Base-by-base conservation (phyloP, 306 rosid species). In the Cicer chorassanicum region DNA sequence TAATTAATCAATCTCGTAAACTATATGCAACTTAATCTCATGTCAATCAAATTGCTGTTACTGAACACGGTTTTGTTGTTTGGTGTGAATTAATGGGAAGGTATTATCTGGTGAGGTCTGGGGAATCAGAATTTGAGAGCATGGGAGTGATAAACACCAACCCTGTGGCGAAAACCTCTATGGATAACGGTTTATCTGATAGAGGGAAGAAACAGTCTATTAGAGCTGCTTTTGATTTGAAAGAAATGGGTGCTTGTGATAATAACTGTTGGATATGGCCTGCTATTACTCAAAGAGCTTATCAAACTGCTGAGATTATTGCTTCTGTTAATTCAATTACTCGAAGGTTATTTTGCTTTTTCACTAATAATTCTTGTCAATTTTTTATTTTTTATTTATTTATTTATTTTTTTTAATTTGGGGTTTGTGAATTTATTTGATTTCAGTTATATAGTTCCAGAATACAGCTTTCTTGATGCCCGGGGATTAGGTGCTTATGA, bases 281-380 rank as follows among this genome's bases (percentile, higher is more conserved):
- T 80, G 94, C 96, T 38, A 94, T 94, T 4, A 94, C 98, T 73
- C 98, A 91, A 80, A 87, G 97, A 81, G 98, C 97, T 86, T 94
- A 94, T 70, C 93, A 91, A 59, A 81, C 97, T 9, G 98, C 98
- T 10, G 98, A 94, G 86, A 90, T 91, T 46, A 91, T 94, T 67
- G 97, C 97, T 36, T 81, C 93, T 3, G 84, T 90, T 67, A 91
- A 91, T 74, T 89, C 82, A n/a, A 80, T 94, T 78, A 82, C 66
- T 61, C 87, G 97, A 81, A 93, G 97, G 97, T 89, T 46, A 4
- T 14, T 41, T 6, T 0, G 5, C 14, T 42, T 16, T 53, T 53
- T 7, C 44, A 41, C 12, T 16, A 15, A 0, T 41, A 4, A 4
- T 61, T 36, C n/a, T 9, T 9, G 66, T 61, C 7, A 24, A 24